These are phyloP conservation scores for Petunia hybrid DNA, from an alignment of 305 asterid species.

Conservation along the genomic window DNA sequence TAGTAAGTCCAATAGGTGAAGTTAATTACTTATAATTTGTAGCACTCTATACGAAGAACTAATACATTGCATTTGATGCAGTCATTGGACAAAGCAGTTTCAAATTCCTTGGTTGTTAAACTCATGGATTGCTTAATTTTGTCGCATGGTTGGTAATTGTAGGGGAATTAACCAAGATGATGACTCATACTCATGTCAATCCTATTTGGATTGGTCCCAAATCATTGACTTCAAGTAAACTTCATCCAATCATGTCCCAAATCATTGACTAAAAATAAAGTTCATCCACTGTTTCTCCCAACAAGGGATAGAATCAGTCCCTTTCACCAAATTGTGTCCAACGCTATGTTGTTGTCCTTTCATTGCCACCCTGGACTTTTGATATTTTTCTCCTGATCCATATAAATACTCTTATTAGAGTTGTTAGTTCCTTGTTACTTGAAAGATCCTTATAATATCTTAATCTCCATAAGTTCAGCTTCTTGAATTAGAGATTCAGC, in stretches of 20 bases:
- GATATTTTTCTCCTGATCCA: background rate
- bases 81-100: background rate
- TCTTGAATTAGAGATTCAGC: background rate
- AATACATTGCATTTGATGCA: background rate
- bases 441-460: background rate
- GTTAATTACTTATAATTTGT: background rate
- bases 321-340: no score
- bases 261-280: background rate
- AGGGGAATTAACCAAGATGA: background rate
- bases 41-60: background rate
- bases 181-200: constrained; percentile 57
- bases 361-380: background rate
- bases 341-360: background rate
- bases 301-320: no score
- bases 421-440: background rate
- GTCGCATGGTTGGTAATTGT: background rate
- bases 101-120: no score
- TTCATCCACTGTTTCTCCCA: no score
- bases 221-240: background rate
- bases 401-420: background rate
- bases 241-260: background rate
- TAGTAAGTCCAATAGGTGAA: background rate
- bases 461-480: background rate
- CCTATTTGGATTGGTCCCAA: constrained; percentile 39
- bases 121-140: background rate